Evolutionary conservation across 371 early-diverging fungal species (phyloP).

Genomic region (Mortierella sp.): DNA sequence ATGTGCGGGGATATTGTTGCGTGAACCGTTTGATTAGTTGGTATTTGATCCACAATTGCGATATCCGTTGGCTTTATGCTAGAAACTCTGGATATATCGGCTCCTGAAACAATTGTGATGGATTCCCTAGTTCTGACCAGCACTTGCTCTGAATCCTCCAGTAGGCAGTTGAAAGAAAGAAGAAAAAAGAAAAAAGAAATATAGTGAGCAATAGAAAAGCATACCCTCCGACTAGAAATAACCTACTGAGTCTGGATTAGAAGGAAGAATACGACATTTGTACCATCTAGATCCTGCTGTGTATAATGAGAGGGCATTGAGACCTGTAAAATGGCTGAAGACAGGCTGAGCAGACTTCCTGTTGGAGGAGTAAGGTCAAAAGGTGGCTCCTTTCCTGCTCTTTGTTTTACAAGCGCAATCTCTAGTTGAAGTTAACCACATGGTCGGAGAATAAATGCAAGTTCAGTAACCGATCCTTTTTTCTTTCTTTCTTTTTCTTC

Average conservation of each 20-base stretch:
- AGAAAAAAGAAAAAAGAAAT: background rate
- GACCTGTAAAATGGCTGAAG: conserved; percentile 36
- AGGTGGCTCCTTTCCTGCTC: conserved; percentile 23
- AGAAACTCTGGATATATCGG: conserved; percentile 25
- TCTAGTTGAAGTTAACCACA: background rate
- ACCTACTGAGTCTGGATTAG: too few relatives aligned
- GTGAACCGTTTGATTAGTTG: conserved; percentile 20
- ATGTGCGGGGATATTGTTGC: conserved; percentile 38
- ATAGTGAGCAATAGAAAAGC: too few relatives aligned
- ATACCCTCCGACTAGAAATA: too few relatives aligned
- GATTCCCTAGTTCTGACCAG: conserved; percentile 35
- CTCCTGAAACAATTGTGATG: conserved; percentile 21
- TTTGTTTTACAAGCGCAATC: conserved; percentile 20
- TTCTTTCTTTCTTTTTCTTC: background rate
- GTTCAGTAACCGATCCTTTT: too few relatives aligned
- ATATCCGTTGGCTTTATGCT: background rate
- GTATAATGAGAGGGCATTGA: conserved; percentile 14
- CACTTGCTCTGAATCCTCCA: conserved; percentile 21
- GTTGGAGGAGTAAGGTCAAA: conserved; percentile 25
- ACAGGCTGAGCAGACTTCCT: conserved; percentile 16
- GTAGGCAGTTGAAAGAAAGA: too few relatives aligned
- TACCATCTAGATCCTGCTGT: background rate
- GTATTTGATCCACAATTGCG: too few relatives aligned
- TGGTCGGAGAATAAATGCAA: too few relatives aligned
- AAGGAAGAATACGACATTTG: background rate